A percentile compares a stretch with the other conserved stretches of the same genome.
Conservation (phyloP, 2,329 filamentous ascomycete genomes). For the Xylariaceae sp. region DNA sequence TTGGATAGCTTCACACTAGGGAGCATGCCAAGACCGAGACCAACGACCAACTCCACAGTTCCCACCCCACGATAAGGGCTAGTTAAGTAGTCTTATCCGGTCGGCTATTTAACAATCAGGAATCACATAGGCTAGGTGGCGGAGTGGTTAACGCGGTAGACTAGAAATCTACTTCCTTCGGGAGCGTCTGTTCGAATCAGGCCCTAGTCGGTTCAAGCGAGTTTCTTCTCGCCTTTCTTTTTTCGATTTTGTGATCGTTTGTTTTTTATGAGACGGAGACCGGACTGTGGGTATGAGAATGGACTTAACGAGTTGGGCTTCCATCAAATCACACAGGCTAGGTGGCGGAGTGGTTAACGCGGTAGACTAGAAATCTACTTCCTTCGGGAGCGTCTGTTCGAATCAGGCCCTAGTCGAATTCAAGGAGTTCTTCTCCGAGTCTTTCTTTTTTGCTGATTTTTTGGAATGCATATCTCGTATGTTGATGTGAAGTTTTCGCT, state of each 20-base stretch:
- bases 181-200: conserved; percentile 3
- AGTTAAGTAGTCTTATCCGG: neutral
- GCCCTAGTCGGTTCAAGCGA: neutral
- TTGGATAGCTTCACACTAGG: neutral
- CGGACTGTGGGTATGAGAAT: neutral
- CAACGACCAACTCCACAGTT: neutral
- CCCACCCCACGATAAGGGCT: neutral
- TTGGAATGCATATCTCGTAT: neutral
- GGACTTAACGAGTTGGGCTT: neutral
- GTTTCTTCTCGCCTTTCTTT: neutral
- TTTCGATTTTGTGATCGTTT: neutral
- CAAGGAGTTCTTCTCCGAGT: neutral
- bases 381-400: conserved; percentile 3
- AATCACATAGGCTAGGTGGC: conserved; percentile 11
- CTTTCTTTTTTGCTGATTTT: neutral
- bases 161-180: conserved; percentile 7
- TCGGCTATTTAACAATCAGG: neutral
- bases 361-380: conserved; percentile 13
- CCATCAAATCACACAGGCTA: conserved; percentile 2
- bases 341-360: conserved; percentile 20
- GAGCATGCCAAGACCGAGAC: neutral
- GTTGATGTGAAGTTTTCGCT: too few species aligned
- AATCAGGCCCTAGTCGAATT: neutral
- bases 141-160: conserved; percentile 20
- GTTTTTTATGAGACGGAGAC: neutral